These are phyloP conservation scores for Diaporthe citriasiana DNA, from an alignment of 2,329 filamentous ascomycete genomes.

Conservation along the genomic window DNA sequence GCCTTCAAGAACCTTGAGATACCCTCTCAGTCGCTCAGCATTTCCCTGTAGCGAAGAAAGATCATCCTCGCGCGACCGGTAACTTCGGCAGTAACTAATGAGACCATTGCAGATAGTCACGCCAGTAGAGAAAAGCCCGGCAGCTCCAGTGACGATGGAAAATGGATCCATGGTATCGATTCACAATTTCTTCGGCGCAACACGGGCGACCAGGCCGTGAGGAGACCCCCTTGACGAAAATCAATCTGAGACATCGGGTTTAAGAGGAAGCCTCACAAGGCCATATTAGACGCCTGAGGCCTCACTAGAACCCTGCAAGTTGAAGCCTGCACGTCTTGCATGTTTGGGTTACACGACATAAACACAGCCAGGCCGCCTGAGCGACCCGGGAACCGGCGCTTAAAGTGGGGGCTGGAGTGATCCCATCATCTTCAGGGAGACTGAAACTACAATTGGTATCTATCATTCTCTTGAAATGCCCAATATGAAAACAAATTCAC, in stretches of 20 bases:
- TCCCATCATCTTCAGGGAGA: not conserved
- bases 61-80: slow-evolving; percentile 13
- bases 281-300: not conserved
- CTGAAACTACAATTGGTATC: no score
- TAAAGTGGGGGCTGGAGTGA: not conserved
- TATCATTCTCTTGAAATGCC: not conserved
- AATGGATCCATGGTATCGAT: slow-evolving; percentile 15
- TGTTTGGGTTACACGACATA: slow-evolving; percentile 9
- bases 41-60: not conserved
- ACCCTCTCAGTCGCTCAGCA: not conserved
- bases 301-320: not conserved
- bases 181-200: no score
- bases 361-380: slow-evolving; percentile 21
- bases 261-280: not conserved
- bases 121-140: not conserved
- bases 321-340: not conserved
- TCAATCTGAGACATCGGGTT: not conserved
- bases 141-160: not conserved
- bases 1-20: not conserved
- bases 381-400: not conserved
- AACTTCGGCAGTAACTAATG: not conserved
- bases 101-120: slow-evolving; percentile 5
- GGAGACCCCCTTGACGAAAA: not conserved
- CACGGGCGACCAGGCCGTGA: not conserved
- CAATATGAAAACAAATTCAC: not conserved